phyloP scores from a whole-genome alignment of 192 early-diverging fungal genomes.

The Backusella tarrabulga region DNA sequence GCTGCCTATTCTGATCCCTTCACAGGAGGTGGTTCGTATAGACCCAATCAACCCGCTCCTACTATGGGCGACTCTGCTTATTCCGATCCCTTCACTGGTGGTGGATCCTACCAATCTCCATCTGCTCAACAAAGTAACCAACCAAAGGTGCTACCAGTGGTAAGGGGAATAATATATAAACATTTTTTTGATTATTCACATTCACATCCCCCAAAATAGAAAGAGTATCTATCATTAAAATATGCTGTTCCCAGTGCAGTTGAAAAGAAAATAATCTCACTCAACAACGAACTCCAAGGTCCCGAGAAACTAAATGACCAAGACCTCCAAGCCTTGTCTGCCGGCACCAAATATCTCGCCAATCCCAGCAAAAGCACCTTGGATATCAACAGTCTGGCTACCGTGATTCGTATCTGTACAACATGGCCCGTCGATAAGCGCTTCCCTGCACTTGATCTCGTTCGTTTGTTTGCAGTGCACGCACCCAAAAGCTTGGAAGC shows the following conservation, averaged over 20 bases:
- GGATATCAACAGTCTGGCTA: constrained; percentile 31
- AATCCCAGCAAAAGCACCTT: constrained; percentile 23
- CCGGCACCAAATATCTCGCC: constrained; percentile 41
- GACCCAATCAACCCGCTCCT: constrained; percentile 19
- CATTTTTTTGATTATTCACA: too few species aligned
- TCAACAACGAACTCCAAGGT: constrained; percentile 51
- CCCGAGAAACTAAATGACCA: neutral
- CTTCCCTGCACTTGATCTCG: constrained; percentile 84
- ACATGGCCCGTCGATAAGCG: constrained; percentile 68
- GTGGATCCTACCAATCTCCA: constrained; percentile 10
- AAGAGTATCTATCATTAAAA: constrained; percentile 61
- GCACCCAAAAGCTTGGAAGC: constrained; percentile 38
- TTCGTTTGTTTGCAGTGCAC: constrained; percentile 67
- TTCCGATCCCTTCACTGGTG: constrained; percentile 69
- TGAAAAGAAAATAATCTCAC: constrained; percentile 68
- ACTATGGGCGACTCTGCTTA: constrained; percentile 18
- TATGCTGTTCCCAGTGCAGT: constrained; percentile 71
- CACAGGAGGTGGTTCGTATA: constrained; percentile 44
- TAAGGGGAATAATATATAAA: neutral
- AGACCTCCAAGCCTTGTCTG: constrained; percentile 20
- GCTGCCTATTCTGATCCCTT: constrained; percentile 57
- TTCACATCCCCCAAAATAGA: constrained; percentile 15
- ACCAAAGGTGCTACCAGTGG: constrained; percentile 19
- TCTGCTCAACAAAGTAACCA: neutral
- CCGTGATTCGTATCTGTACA: constrained; percentile 53